Base-by-base conservation (phyloP, 192 early-diverging fungal species). In the Pilobolus umbonatus region DNA sequence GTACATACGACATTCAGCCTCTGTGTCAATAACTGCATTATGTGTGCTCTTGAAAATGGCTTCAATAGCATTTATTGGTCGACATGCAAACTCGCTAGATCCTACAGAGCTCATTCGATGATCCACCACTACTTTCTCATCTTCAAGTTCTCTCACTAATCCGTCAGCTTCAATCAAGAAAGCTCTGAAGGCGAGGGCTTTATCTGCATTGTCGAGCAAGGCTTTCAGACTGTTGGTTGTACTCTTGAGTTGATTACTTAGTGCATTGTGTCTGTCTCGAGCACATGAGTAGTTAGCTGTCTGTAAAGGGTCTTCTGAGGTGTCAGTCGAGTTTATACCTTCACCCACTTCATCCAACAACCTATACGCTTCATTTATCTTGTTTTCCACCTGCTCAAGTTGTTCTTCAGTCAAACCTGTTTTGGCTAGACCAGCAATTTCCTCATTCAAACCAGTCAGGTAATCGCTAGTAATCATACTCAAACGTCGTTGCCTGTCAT, bases 281-380 rank as follows among this genome's bases (percentile, higher is more conserved):
- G 55, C 55, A 53, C 64, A 65, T 4, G 64, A 57, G 11, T 65
- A 59, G 25, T 65, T 65, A 1, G 64, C 64, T 0, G 64, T 65
- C n/a, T 65, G 64, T 12, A 65, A 19, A 2, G 64, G 35, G 40
- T 65, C 64, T 12, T 59, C 49, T 40, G 42, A 50, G 19, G 14
- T 35, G n/a, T 57, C 35, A 11, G 35, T 21, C 2, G 39, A 17
- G 5, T 19, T 28, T 29, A 65, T 49, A 4, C 19, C 43, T 11
- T 39, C 31, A 14, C 28, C 48, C 21, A 25, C 32, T 44, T 64
- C 46, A 14, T 29, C 40, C 2, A 56, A 22, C 17, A 56, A 24
- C 17, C 14, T 54, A 1, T 22, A 10, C 26, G 45, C 55, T 4
- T 45, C 36, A 21, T 44, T 24, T 7, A 55, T 8, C 3, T 51